Base-by-base conservation (phyloP, 306 rosid species). In the Gleditsia sinensis region DNA sequence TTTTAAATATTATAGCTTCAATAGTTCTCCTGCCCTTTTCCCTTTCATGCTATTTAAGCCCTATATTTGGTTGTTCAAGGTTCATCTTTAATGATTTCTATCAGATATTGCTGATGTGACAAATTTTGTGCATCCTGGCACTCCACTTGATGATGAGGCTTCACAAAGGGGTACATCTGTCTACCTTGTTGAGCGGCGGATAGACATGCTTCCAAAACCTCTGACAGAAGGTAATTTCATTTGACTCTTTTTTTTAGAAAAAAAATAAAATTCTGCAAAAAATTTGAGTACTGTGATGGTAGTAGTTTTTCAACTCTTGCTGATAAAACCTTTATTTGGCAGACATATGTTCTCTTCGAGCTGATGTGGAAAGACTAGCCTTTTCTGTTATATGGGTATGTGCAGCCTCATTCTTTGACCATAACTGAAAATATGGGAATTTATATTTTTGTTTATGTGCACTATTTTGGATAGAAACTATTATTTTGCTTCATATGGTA, bases 121-220 rank as follows among this genome's bases (percentile, higher is more conserved):
- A 63, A 94, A 94, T 75, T 94, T 94, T 88, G 96, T 94, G 76
- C 91, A 85, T 79, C 82, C 91, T 71, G 92, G 91, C 69, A 86
- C 96, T 74, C 89, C 93, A 59, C 88, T 92, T 71, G 97, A 94
- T 59, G 91, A 94, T 0, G 99, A 94, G 89, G 99, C 99, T 78
- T 4, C 96, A 76, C 89, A 90, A 78, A 90, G 99, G 93, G 99
- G 99, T 42, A 94, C 99, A 76, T 94, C 99, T 39, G 93, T 88
- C 60, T 94, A 94, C 80, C 97, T 94, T 77, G 99, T 94, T 67
- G 99, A 94, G 80, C 86, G 97, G 61, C 83, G 99, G 51, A 94
- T 92, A 83, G 99, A 92, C 82, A 94, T 94, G 99, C 99, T 94
- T 85, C 99, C 99, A 0, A 94, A 94, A 77, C 93, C 97, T 84